Base-by-base conservation (phyloP, 2,329 filamentous ascomycete genomes). In the Penicillium olsonii region DNA sequence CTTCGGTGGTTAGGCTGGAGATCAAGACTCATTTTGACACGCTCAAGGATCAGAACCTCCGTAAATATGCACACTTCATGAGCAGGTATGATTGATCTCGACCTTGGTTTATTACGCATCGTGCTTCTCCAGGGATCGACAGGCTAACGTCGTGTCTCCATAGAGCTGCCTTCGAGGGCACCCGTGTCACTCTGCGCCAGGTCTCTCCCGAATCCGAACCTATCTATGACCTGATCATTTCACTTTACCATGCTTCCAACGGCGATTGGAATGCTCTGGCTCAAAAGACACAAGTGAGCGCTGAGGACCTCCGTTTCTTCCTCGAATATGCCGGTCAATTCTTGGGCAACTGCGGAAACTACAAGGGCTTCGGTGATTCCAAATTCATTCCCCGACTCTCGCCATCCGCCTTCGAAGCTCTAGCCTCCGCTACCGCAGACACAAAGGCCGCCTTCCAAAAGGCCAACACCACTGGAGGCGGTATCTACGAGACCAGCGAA, bases 21-120 rank as follows among this genome's bases (percentile, higher is more conserved):
- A 94, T 97, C 69, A 90, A 90, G 75, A 88, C 90, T 68, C 92
- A 97, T 74, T 99, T 97, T 64, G 87, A 92, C 47, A 84, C 72
- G 6, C 64, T 78, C 37, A 71, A 71, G 31, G 68, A 76, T 49
- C 65, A 67, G 37, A 71, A 87, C 68, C 84, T 95, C 76, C 91
- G 92, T 77, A 85, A 88, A 67, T 96, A 96, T 78, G 88, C 92
- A 56, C 92, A 96, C 74, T 91, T 87, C 67, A 89, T 95, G 68
- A 90, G 86, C 81, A 84, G 82, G 87, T 89, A 78, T 26, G 44
- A 15, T 15, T 44, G 61, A 77, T 55, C 37, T 17, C 12, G 15
- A 43, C 26, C 6, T n/a, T 37, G 39, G 20, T 40, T n/a, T n/a
- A n/a, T n/a, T n/a, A n/a, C n/a, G n/a, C n/a, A n/a, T n/a, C n/a